Evolutionary conservation across 2,329 filamentous ascomycete genomes (phyloP).

Genomic region (Exophiala lecanii-corni): DNA sequence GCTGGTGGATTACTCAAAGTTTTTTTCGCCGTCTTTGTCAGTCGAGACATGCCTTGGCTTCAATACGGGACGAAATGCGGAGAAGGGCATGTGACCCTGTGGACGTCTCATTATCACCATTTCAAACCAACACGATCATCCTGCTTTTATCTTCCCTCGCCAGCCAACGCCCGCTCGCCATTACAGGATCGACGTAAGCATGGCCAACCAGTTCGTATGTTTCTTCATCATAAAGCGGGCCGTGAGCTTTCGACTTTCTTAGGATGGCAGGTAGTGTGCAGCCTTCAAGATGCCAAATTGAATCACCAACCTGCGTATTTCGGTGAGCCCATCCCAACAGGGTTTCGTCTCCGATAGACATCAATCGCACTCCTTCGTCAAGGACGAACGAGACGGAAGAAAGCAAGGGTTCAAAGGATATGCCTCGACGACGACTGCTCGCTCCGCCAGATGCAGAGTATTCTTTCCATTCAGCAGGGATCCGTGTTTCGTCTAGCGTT

Average conservation of each 20-base stretch:
- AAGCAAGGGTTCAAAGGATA: slow-evolving; percentile 9
- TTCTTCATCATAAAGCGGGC: slow-evolving; percentile 2
- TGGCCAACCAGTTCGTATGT: slow-evolving; percentile 14
- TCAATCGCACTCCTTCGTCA: slow-evolving; percentile 13
- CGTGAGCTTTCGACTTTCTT: slow-evolving; percentile 7
- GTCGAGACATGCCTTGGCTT: no score
- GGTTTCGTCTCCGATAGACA: slow-evolving; percentile 12
- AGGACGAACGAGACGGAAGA: slow-evolving; percentile 11
- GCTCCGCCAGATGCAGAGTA: slow-evolving; percentile 12
- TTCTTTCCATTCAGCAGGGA: slow-evolving; percentile 15
- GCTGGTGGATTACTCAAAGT: no score
- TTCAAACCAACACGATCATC: slow-evolving; percentile 21
- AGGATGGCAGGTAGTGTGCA: slow-evolving; percentile 18
- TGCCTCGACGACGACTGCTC: slow-evolving; percentile 4
- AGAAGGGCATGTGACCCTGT: no score
- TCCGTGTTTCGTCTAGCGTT: not conserved
- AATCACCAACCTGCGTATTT: slow-evolving; percentile 11
- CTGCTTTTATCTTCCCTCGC: slow-evolving; percentile 12
- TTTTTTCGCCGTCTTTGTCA: no score
- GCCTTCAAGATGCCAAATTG: slow-evolving; percentile 18
- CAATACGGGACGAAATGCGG: no score
- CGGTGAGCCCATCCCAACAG: slow-evolving; percentile 19
- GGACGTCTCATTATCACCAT: no score
- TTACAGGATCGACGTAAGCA: slow-evolving; percentile 16
- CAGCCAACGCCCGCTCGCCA: slow-evolving; percentile 18